A percentile compares a stretch with the other conserved stretches of the same genome.
Conservation (phyloP, 1,139 yeast species). For the Arxiozyma slooffiae region DNA sequence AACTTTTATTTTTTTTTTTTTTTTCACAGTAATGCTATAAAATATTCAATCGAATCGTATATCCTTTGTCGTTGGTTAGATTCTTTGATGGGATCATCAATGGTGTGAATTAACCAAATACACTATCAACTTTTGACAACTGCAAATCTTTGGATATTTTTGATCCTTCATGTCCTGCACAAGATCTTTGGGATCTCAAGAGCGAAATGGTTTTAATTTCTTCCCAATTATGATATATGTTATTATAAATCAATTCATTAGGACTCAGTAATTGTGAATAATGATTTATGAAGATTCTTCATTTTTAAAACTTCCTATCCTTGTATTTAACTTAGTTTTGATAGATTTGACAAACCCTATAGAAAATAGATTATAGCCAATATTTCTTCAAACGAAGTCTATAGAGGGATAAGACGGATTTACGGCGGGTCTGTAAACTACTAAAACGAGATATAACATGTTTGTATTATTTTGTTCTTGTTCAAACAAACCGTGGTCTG, state of each 20-base stretch:
- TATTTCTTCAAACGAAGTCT: conserved; percentile 20
- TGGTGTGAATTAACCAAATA: background rate
- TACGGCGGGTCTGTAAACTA: conserved; percentile 21
- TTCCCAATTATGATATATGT: conserved; percentile 2
- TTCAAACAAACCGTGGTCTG: background rate
- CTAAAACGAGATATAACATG: conserved; percentile 30
- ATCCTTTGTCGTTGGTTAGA: conserved; percentile 3
- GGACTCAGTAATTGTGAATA: conserved; percentile 12
- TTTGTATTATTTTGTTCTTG: conserved; percentile 8
- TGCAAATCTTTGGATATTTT: background rate
- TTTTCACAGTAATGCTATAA: conserved; percentile 14
- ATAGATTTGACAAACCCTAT: conserved; percentile 11
- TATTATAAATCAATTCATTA: conserved; percentile 8
- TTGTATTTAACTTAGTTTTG: conserved; percentile 6
- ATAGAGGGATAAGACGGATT: conserved; percentile 20
- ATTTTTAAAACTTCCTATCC: conserved; percentile 12
- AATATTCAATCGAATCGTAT: conserved; percentile 8
- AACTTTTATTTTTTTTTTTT: conserved; percentile 10
- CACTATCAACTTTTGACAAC: background rate
- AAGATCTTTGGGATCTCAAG: too few species aligned
- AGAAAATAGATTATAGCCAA: conserved; percentile 12
- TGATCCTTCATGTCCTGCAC: background rate
- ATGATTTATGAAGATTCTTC: conserved; percentile 25
- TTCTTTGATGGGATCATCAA: background rate
- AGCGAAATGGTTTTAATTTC: background rate